Percentiles rank a stretch among this genome's conserved stretches.
Conservation (phyloP, 2,329 filamentous ascomycete species). For the Colletotrichum sansevieriae region DNA sequence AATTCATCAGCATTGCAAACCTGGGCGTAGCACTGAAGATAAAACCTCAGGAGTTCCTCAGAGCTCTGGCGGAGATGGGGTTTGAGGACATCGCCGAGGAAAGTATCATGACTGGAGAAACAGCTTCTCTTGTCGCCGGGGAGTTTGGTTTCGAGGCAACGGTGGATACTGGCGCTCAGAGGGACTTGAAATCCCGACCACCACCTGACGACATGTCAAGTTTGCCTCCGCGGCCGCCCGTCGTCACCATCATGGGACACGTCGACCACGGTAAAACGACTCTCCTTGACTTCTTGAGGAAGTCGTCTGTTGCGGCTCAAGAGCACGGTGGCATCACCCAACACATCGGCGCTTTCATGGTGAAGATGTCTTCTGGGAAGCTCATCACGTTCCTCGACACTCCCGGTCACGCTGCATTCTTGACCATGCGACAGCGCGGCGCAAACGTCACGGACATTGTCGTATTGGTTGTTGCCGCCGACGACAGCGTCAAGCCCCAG, state of each 20-base stretch:
- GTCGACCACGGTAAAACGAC: constrained; percentile 99
- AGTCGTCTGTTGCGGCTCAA: constrained; percentile 89
- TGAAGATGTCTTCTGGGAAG: constrained; percentile 86
- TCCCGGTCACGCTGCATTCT: constrained; percentile 93
- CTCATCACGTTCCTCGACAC: constrained; percentile 97
- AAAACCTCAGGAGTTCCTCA: constrained; percentile 77
- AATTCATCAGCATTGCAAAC: constrained; percentile 91
- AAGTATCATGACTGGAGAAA: constrained; percentile 91
- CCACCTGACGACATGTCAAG: constrained; percentile 74
- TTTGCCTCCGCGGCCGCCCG: constrained; percentile 84
- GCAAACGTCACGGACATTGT: constrained; percentile 98
- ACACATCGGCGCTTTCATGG: constrained; percentile 97
- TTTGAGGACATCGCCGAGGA: constrained; percentile 88
- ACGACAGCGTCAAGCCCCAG: constrained; percentile 97
- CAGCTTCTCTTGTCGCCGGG: constrained; percentile 87
- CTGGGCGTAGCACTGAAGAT: constrained; percentile 82
- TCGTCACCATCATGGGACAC: constrained; percentile 99
- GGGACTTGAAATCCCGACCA: constrained; percentile 80
- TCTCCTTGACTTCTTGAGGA: constrained; percentile 90
- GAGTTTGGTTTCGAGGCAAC: constrained; percentile 94
- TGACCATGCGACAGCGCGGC: constrained; percentile 95
- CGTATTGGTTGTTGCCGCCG: constrained; percentile 93
- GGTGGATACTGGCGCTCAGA: constrained; percentile 73
- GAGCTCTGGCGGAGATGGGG: constrained; percentile 84
- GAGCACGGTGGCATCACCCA: constrained; percentile 98